Evolutionary conservation across 1,284 basidiomycete species (phyloP), one percentile per base, ranked within the genome.

Genomic region (Malassezia restricta): DNA sequence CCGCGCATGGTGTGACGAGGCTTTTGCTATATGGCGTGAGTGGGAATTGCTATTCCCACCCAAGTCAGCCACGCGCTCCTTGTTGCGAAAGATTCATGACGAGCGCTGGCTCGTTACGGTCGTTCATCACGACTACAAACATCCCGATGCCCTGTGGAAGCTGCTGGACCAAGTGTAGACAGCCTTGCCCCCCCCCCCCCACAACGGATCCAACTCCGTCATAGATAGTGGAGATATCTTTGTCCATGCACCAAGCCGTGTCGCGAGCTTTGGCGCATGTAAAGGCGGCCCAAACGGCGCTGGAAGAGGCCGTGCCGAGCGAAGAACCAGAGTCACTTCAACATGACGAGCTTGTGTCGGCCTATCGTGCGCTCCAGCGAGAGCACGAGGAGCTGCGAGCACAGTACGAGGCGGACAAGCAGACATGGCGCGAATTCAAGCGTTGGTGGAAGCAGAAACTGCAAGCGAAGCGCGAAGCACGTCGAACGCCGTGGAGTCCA

Each of bases 21-120:
- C 90, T 0, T 98, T 95, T 71, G 85, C 83, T 7, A 92, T 94
- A 59, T 99, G 92, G 92, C 79, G 80, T 2, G 86, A 92, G 63
- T 99, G 94, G 92, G 84, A 87, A 15, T 80, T 83, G 24, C 83
- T 87, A 56, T 95, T 90, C 71, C 81, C 84, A 1, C 83, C 85
- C 1, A 77, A 75, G 7, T 89, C 89, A 0, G 75, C 79, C 6
- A 84, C 89, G 51, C 79, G 88, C 47, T 76, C 76, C 47, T 69
- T 91, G 20, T 77, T 99, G 24, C 83, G 91, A 49, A 62, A 74
- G 6, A 79, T 96, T 29, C 77, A 81, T 47, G 78, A 84, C 48
- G 78, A 81, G 49, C 79, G 86, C 52, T 99, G 92, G 91, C 77
- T 99, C 48, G 83, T 98, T 58, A 94, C 83, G 73, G 78, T 98